Conservation (phyloP, 106 monocot species). For the Vanilla planifolia region DNA sequence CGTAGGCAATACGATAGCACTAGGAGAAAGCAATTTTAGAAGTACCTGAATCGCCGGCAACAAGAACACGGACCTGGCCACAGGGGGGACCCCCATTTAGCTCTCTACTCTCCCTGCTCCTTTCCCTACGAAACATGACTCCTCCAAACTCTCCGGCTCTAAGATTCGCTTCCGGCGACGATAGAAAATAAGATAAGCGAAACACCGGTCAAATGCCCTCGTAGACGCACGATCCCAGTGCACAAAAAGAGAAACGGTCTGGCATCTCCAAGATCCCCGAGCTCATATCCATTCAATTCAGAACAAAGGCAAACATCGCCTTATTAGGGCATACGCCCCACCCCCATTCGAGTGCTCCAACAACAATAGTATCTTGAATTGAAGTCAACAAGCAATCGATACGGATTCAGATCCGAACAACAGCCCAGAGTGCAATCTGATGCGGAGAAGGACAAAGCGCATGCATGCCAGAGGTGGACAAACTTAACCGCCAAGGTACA, state of each 20-base stretch:
- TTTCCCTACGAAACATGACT: constrained; percentile 64
- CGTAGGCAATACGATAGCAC: neutral
- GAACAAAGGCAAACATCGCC: neutral
- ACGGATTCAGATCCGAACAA: neutral
- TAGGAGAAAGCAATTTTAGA: neutral
- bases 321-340: neutral
- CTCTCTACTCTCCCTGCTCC: constrained; percentile 27
- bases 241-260: no score
- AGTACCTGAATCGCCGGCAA: constrained; percentile 77
- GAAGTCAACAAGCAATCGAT: neutral
- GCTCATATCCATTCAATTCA: constrained; percentile 4
- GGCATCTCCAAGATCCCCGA: neutral
- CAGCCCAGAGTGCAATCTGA: neutral
- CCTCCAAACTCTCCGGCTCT: constrained; percentile 2
- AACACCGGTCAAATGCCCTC: neutral
- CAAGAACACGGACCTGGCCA: constrained; percentile 80
- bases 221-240: neutral
- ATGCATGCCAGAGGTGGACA: no score
- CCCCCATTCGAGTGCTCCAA: neutral
- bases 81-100: constrained; percentile 52
- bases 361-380: neutral
- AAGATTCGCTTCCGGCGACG: neutral
- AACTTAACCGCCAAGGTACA: no score
- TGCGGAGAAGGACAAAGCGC: no score
- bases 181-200: neutral